Conservation (phyloP, 345 rosid species). For the Carallia brachiata region DNA sequence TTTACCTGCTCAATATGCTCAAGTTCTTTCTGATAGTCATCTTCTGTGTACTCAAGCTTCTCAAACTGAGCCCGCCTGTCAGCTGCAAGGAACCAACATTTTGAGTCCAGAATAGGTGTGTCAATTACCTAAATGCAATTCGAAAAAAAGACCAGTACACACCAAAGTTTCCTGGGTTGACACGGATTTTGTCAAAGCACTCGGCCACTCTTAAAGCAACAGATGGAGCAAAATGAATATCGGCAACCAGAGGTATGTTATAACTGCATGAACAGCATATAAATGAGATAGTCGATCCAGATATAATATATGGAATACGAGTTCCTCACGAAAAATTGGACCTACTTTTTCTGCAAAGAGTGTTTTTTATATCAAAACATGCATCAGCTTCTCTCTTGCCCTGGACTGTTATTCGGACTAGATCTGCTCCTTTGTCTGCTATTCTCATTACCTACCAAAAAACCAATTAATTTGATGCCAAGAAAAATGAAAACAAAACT, state of each 20-base stretch:
- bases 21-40: constrained; percentile 92
- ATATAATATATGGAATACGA: not conserved
- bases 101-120: constrained; percentile 14
- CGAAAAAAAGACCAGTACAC: constrained; percentile 14
- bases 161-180: constrained; percentile 99
- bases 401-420: constrained; percentile 96
- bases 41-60: constrained; percentile 83
- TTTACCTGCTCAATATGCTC: constrained; percentile 88
- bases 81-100: constrained; percentile 53
- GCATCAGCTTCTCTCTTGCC: constrained; percentile 99
- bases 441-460: constrained; percentile 82
- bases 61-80: constrained; percentile 94
- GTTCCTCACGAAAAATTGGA: constrained; percentile 1
- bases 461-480: constrained; percentile 3
- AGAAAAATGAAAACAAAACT: not conserved
- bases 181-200: constrained; percentile 97
- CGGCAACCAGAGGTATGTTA: constrained; percentile 94
- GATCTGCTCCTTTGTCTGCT: constrained; percentile 87
- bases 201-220: constrained; percentile 89
- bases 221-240: constrained; percentile 94
- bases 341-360: constrained; percentile 86
- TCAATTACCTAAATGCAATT: constrained; percentile 16
- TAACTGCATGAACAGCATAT: constrained; percentile 56
- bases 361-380: constrained; percentile 85
- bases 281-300: constrained; percentile 13